These are phyloP conservation scores for Prunus yedoensis DNA, from an alignment of 331 rosid genomes.

Conservation along the genomic window DNA sequence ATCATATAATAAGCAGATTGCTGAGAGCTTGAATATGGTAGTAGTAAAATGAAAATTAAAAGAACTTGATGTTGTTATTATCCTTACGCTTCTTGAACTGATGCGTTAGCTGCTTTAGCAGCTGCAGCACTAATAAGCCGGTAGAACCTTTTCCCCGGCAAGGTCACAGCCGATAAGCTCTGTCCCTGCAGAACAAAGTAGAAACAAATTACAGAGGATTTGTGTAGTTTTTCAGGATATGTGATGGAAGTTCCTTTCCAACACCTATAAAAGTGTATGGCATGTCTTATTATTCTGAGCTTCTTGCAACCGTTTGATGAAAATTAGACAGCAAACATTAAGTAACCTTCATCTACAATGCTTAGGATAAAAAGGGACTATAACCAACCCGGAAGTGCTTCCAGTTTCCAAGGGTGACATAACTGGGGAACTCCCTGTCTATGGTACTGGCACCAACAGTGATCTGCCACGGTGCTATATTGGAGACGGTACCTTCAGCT, in stretches of 20 bases:
- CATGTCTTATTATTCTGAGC: too few species aligned
- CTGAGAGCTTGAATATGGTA: not conserved
- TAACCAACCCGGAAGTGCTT: conserved; percentile 45
- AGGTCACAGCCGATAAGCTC: conserved; percentile 53
- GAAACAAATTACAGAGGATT: not conserved
- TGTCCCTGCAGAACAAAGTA: conserved; percentile 52
- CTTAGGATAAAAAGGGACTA: not conserved
- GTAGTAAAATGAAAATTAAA: not conserved
- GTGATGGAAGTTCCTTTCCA: not conserved
- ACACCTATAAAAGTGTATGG: not conserved
- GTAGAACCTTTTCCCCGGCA: conserved; percentile 44
- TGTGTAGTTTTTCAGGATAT: not conserved
- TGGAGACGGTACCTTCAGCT: conserved; percentile 43
- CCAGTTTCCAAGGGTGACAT: conserved; percentile 57
- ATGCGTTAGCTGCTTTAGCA: conserved; percentile 58
- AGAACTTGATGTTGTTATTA: not conserved
- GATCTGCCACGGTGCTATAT: conserved; percentile 70
- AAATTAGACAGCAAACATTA: too few species aligned
- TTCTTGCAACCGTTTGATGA: too few species aligned
- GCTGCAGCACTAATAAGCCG: conserved; percentile 54
- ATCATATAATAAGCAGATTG: not conserved
- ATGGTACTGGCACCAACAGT: conserved; percentile 91
- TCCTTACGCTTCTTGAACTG: conserved; percentile 67
- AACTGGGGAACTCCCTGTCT: conserved; percentile 72
- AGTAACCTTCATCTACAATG: too few species aligned